Percentiles rank a stretch among this genome's conserved stretches.
Evolutionary conservation across 495 filamentous ascomycete genomes (phyloP).

Genomic region (Daldinia caldariorum): DNA sequence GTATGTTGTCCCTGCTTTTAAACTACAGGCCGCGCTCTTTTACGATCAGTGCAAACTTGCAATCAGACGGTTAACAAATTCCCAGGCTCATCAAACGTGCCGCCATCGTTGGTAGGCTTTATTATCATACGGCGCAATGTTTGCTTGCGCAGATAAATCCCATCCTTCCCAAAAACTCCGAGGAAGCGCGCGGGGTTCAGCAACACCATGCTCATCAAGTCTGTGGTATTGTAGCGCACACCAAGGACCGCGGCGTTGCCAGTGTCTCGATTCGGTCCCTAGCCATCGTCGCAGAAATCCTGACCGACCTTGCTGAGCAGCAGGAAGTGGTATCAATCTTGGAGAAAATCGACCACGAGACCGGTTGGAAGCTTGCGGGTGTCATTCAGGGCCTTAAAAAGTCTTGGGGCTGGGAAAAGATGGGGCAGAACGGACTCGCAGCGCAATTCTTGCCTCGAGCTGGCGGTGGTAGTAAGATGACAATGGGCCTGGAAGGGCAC

Average conservation of each 20-base stretch:
- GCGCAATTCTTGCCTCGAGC: slow-evolving; percentile 36
- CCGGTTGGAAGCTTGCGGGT: slow-evolving; percentile 78
- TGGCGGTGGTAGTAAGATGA: slow-evolving; percentile 15
- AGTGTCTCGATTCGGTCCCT: slow-evolving; percentile 81
- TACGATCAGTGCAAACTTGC: neutral
- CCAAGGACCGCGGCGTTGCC: slow-evolving; percentile 80
- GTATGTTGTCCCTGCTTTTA: slow-evolving; percentile 58
- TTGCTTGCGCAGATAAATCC: slow-evolving; percentile 86
- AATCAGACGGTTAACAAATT: slow-evolving; percentile 28
- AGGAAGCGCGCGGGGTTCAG: slow-evolving; percentile 75
- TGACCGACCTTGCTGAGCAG: slow-evolving; percentile 76
- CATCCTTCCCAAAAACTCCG: slow-evolving; percentile 57
- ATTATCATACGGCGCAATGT: slow-evolving; percentile 87
- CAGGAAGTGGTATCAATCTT: slow-evolving; percentile 84
- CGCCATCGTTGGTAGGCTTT: slow-evolving; percentile 82
- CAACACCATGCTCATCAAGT: slow-evolving; percentile 79
- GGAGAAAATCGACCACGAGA: slow-evolving; percentile 75
- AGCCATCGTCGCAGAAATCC: slow-evolving; percentile 77
- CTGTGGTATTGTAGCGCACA: slow-evolving; percentile 87
- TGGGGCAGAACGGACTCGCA: slow-evolving; percentile 37
- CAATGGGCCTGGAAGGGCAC: slow-evolving; percentile 31
- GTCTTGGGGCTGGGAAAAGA: slow-evolving; percentile 79
- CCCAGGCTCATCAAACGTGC: slow-evolving; percentile 82
- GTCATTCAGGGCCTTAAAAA: slow-evolving; percentile 74
- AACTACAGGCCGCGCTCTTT: neutral